Conservation (phyloP, 2,329 filamentous ascomycete species). For the Cordyceps cicadae region DNA sequence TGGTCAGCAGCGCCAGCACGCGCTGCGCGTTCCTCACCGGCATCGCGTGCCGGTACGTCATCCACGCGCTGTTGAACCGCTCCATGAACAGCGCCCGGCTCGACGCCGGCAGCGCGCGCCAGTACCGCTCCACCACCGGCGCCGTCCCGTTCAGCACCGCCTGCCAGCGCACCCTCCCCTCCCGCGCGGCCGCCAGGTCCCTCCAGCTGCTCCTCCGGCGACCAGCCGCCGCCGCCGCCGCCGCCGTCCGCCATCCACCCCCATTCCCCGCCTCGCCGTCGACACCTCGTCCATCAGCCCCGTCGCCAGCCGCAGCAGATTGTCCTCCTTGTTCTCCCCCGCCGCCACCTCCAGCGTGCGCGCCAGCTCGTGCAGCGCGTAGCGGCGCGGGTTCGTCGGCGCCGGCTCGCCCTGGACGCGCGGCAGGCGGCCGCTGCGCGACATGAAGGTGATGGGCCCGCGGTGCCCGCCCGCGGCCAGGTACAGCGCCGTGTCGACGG, state of each 20-base stretch:
- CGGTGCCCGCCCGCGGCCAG: conserved; percentile 5
- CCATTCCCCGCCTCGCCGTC: conserved; percentile 7
- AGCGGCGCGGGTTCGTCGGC: conserved; percentile 2
- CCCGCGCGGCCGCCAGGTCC: background rate
- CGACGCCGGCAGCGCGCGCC: background rate
- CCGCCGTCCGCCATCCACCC: conserved; percentile 7
- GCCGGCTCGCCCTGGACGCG: conserved; percentile 7
- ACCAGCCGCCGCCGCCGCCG: background rate
- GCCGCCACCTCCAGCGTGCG: background rate
- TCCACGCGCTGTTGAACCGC: conserved; percentile 9
- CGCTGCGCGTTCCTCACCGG: conserved; percentile 5
- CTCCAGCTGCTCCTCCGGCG: conserved; percentile 1
- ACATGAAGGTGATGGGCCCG: conserved; percentile 11
- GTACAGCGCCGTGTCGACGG: conserved; percentile 7
- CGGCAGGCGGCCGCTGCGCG: conserved; percentile 7
- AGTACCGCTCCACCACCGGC: conserved; percentile 8
- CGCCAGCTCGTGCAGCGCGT: conserved; percentile 8
- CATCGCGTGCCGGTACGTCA: conserved; percentile 12
- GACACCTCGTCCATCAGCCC: conserved; percentile 4
- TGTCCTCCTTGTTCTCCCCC: background rate
- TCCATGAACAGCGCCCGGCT: conserved; percentile 9
- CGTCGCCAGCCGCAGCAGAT: conserved; percentile 1
- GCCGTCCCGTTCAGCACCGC: conserved; percentile 6
- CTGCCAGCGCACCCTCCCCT: conserved; percentile 3
- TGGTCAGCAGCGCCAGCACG: background rate